Conservation (phyloP, 768 basidiomycete genomes). For the Lactarius tabidus region DNA sequence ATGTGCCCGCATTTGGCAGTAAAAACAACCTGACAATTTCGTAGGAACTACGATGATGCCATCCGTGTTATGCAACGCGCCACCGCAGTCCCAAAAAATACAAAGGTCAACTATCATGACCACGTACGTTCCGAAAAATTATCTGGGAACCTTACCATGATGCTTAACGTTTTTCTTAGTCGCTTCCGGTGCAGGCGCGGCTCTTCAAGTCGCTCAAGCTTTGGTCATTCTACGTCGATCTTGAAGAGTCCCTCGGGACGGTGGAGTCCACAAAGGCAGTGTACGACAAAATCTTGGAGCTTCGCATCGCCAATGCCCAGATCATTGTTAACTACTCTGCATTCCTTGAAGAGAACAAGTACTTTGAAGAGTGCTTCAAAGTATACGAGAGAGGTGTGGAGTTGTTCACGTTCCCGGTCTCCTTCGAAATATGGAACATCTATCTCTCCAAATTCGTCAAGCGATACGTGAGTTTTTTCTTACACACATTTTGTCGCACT, state of each 20-base stretch:
- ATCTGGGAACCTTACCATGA: slow-evolving; percentile 18
- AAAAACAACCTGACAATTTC: slow-evolving; percentile 21
- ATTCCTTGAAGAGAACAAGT: slow-evolving; percentile 96
- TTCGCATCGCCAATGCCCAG: slow-evolving; percentile 97
- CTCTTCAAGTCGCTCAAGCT: slow-evolving; percentile 97
- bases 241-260: slow-evolving; percentile 95
- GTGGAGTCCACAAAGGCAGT: slow-evolving; percentile 88
- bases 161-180: slow-evolving; percentile 38
- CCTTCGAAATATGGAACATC: slow-evolving; percentile 99
- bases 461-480: slow-evolving; percentile 69
- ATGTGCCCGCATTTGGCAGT: slow-evolving; percentile 21
- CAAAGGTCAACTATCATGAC: slow-evolving; percentile 90
- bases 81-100: slow-evolving; percentile 83
- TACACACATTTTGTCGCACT: not conserved
- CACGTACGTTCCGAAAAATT: slow-evolving; percentile 56
- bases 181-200: slow-evolving; percentile 79
- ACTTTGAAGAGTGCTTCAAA: slow-evolving; percentile 99
- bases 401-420: slow-evolving; percentile 95
- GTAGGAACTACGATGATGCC: slow-evolving; percentile 93
- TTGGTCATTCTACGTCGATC: slow-evolving; percentile 98
- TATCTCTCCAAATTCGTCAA: slow-evolving; percentile 96
- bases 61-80: slow-evolving; percentile 97
- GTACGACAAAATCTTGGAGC: slow-evolving; percentile 94
- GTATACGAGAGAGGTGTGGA: slow-evolving; percentile 98
- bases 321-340: slow-evolving; percentile 95